Conservation (phyloP, 192 early-diverging fungal species). For the Chytriomyces sp. region DNA sequence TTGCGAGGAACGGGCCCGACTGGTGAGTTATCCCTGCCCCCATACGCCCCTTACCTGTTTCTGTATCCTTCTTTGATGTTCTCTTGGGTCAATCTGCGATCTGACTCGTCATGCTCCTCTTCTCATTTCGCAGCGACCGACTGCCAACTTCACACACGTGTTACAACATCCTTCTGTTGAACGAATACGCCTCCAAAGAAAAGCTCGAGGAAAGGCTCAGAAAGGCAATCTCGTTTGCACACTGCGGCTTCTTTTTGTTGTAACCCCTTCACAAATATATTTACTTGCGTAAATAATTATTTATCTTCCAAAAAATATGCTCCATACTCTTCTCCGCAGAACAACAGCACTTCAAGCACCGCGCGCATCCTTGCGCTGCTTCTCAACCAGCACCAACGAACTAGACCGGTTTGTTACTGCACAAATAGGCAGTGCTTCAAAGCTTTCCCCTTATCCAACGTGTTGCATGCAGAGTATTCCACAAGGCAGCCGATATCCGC, state of each 20-base stretch:
- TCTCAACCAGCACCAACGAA: too few species aligned
- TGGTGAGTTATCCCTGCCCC: slow-evolving; percentile 38
- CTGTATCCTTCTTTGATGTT: neutral
- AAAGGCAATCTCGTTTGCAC: slow-evolving; percentile 76
- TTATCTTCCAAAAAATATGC: too few species aligned
- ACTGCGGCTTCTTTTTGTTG: slow-evolving; percentile 55
- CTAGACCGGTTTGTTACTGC: too few species aligned
- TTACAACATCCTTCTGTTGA: slow-evolving; percentile 87
- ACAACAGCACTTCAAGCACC: too few species aligned
- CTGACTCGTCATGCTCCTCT: neutral
- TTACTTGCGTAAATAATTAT: too few species aligned
- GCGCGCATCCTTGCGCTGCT: too few species aligned
- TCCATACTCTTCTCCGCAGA: too few species aligned
- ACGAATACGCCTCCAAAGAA: slow-evolving; percentile 79
- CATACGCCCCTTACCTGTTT: neutral
- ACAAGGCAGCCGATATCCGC: slow-evolving; percentile 21
- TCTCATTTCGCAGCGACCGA: slow-evolving; percentile 48
- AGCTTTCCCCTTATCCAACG: too few species aligned
- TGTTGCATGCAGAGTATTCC: slow-evolving; percentile 1
- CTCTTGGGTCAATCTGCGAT: neutral
- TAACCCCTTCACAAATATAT: slow-evolving; percentile 15
- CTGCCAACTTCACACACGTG: slow-evolving; percentile 93
- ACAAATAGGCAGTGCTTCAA: too few species aligned
- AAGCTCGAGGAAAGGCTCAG: slow-evolving; percentile 77
- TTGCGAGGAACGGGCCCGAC: slow-evolving; percentile 85